phyloP scores from a whole-genome alignment of 2,329 filamentous ascomycete species.

The Colletotrichum gigasporum region DNA sequence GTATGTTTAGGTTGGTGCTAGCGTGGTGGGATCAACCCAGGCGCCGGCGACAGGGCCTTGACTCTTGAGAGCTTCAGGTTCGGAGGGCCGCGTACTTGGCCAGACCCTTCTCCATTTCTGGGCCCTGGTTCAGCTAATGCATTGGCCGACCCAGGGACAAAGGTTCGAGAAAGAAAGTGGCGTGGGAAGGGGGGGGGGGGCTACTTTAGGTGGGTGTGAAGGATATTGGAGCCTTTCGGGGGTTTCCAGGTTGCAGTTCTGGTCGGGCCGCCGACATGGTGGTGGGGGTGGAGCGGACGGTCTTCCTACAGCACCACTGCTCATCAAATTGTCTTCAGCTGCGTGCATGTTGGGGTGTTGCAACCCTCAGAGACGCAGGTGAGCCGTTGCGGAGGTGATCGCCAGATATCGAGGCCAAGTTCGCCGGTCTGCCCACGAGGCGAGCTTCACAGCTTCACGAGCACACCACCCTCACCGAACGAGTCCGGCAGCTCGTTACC shows the following conservation, averaged over 20 bases:
- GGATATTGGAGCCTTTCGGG: not conserved
- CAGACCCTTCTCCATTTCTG: conserved; percentile 5
- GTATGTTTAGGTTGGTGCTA: conserved; percentile 29
- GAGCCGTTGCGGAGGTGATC: not conserved
- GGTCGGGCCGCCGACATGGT: conserved; percentile 18
- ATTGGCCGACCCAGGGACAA: not conserved
- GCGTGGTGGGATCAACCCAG: conserved; percentile 26
- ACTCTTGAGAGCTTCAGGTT: no score
- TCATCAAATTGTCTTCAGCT: conserved; percentile 12
- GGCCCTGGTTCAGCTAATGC: conserved; percentile 20
- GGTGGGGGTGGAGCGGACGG: conserved; percentile 14
- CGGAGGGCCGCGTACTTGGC: conserved; percentile 27
- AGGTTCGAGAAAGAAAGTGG: conserved; percentile 6
- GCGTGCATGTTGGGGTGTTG: conserved; percentile 1
- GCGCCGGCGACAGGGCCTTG: conserved; percentile 14
- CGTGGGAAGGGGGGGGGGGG: conserved; percentile 14
- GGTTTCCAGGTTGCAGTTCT: conserved; percentile 11
- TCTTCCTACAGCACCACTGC: not conserved
- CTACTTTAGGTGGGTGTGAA: no score
- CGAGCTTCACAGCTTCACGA: not conserved
- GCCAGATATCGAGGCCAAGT: conserved; percentile 11
- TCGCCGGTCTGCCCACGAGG: no score
- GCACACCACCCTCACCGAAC: not conserved
- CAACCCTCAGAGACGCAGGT: not conserved
- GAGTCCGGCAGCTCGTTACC: no score